These are phyloP conservation scores for Cytospora piceicola DNA, from an alignment of 2,329 filamentous ascomycete species.

Conservation along the genomic window DNA sequence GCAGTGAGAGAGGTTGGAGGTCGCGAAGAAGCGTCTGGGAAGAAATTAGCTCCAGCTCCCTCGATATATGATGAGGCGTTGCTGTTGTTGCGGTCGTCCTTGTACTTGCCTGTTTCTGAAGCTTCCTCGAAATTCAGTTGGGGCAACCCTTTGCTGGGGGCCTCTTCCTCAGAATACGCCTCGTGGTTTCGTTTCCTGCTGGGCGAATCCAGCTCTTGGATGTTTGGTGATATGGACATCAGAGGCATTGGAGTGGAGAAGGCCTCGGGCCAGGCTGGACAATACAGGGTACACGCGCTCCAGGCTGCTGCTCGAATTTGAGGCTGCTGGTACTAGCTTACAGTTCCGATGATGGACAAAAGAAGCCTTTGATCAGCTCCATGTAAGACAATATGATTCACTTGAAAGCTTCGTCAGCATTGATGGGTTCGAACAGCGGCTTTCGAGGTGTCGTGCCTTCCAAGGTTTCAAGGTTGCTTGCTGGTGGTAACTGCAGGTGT, in stretches of 20 bases:
- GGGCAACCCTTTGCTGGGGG: slow-evolving; percentile 33
- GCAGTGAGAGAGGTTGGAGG: slow-evolving; percentile 32
- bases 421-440: background rate
- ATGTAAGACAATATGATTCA: background rate
- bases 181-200: slow-evolving; percentile 52
- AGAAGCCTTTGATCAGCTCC: background rate
- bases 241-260: slow-evolving; percentile 49
- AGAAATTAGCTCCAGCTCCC: background rate
- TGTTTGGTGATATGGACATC: slow-evolving; percentile 51
- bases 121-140: background rate
- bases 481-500: slow-evolving; percentile 11
- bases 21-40: slow-evolving; percentile 12
- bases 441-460: slow-evolving; percentile 14
- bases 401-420: background rate
- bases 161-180: slow-evolving; percentile 44
- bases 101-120: slow-evolving; percentile 16
- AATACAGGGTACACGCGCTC: slow-evolving; percentile 13
- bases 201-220: slow-evolving; percentile 49
- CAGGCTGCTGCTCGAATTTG: slow-evolving; percentile 5
- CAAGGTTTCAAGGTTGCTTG: slow-evolving; percentile 9
- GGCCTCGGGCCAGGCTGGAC: slow-evolving; percentile 11
- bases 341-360: background rate
- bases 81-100: background rate
- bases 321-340: background rate
- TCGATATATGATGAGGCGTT: background rate